A percentile compares a stretch with the other conserved stretches of the same genome.
Evolutionary conservation across 345 rosid species (phyloP).

Genomic region (Hibiscus tridactylites): DNA sequence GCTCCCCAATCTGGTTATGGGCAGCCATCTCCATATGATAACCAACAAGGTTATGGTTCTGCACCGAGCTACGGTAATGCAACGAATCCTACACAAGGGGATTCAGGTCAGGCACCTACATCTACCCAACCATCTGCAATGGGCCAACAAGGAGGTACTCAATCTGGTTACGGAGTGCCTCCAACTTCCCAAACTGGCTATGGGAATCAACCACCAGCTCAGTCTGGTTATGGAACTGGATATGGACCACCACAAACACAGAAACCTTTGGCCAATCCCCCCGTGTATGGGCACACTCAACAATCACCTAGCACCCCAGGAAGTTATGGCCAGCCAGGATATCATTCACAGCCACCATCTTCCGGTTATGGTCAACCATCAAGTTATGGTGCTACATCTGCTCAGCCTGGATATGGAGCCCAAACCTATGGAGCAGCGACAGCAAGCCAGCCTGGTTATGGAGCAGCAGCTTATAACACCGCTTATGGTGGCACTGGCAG

Average conservation of each 20-base stretch:
- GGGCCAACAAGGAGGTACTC: constrained; percentile 52
- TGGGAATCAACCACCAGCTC: constrained; percentile 49
- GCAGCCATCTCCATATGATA: constrained; percentile 62
- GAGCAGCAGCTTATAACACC: constrained; percentile 45
- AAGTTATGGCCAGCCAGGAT: constrained; percentile 70
- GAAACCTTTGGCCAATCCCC: constrained; percentile 49
- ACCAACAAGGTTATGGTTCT: constrained; percentile 59
- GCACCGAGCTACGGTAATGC: constrained; percentile 46
- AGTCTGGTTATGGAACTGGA: constrained; percentile 59
- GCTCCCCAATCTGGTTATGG: constrained; percentile 68
- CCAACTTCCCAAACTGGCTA: constrained; percentile 74
- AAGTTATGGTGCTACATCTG: background rate
- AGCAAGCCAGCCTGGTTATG: background rate
- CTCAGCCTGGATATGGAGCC: constrained; percentile 4
- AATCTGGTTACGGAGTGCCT: constrained; percentile 62
- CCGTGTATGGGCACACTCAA: constrained; percentile 72
- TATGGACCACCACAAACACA: constrained; percentile 70
- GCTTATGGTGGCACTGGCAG: constrained; percentile 43
- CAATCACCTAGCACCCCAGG: constrained; percentile 75
- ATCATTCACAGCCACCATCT: constrained; percentile 52
- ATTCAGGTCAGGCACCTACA: constrained; percentile 47
- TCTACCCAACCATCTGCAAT: constrained; percentile 43
- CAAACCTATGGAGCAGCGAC: constrained; percentile 25
- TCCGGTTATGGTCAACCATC: constrained; percentile 37
- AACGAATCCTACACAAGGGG: constrained; percentile 60